phyloP scores from a whole-genome alignment of 176 grass and related monocot species.

The Chrysopogon serrulatus region DNA sequence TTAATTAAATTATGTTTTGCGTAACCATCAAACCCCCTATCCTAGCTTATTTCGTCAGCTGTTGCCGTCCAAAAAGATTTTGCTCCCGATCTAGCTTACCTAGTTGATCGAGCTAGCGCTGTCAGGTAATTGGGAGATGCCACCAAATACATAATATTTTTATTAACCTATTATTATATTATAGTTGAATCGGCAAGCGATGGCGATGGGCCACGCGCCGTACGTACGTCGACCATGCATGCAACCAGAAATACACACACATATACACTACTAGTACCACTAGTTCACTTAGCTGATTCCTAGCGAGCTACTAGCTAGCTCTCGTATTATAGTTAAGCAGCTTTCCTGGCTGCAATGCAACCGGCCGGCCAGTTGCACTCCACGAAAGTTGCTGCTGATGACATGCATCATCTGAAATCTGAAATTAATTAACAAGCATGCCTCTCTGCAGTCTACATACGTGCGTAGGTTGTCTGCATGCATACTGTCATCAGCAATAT shows the following conservation, averaged over 20 bases:
- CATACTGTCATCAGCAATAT: not conserved
- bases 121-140: conserved; percentile 5
- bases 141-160: conserved; percentile 12
- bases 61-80: conserved; percentile 23
- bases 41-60: not conserved
- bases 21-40: not conserved
- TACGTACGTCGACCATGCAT: not conserved
- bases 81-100: conserved; percentile 16
- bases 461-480: not conserved
- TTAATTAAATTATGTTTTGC: not conserved
- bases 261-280: not conserved
- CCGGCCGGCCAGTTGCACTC: not conserved
- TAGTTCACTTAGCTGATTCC: too few relatives aligned
- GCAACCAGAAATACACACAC: not conserved
- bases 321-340: not conserved
- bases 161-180: not conserved
- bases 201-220: not conserved
- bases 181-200: not conserved
- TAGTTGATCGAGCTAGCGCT: not conserved
- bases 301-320: not conserved
- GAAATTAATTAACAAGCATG: not conserved
- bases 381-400: not conserved
- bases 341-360: not conserved
- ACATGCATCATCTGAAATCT: not conserved
- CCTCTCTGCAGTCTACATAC: too few relatives aligned